Evolutionary conservation across 2,329 filamentous ascomycete species (phyloP).

Genomic region (Aciculosporium take): DNA sequence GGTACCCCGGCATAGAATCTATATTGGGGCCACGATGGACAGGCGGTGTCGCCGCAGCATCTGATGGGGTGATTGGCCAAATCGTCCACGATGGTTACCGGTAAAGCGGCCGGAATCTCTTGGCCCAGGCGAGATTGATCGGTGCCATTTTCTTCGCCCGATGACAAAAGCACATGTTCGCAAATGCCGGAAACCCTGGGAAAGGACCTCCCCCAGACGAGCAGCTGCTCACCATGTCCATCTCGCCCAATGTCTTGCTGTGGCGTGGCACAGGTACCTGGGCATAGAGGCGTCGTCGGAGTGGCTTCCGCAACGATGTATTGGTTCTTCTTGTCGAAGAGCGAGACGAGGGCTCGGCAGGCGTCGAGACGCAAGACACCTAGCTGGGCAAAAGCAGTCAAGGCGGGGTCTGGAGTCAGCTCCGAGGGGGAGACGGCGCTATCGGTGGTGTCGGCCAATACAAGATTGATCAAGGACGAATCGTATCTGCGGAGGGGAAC

Average conservation of each 20-base stretch:
- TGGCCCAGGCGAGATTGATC: neutral
- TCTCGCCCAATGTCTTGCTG: constrained; percentile 3
- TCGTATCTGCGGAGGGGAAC: constrained; percentile 1
- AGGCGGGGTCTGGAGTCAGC: constrained; percentile 19
- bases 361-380: constrained; percentile 27
- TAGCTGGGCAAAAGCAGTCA: constrained; percentile 37
- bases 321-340: constrained; percentile 34
- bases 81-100: constrained; percentile 21
- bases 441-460: constrained; percentile 1
- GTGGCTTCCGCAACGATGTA: constrained; percentile 38
- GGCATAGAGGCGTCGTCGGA: constrained; percentile 21
- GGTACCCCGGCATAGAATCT: constrained; percentile 29
- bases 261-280: constrained; percentile 6
- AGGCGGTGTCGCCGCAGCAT: constrained; percentile 9
- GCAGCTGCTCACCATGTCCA: constrained; percentile 8
- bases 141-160: neutral
- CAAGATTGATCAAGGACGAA: constrained; percentile 5
- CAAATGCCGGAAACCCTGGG: constrained; percentile 16
- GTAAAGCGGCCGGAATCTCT: constrained; percentile 10
- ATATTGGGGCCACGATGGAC: constrained; percentile 10
- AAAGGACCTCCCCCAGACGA: constrained; percentile 19
- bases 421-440: constrained; percentile 1
- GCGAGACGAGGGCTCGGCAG: constrained; percentile 30
- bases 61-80: constrained; percentile 19
- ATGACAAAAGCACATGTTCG: constrained; percentile 13